Base-by-base conservation (phyloP, 2,329 filamentous ascomycete species). In the Periconia macrospinosa region DNA sequence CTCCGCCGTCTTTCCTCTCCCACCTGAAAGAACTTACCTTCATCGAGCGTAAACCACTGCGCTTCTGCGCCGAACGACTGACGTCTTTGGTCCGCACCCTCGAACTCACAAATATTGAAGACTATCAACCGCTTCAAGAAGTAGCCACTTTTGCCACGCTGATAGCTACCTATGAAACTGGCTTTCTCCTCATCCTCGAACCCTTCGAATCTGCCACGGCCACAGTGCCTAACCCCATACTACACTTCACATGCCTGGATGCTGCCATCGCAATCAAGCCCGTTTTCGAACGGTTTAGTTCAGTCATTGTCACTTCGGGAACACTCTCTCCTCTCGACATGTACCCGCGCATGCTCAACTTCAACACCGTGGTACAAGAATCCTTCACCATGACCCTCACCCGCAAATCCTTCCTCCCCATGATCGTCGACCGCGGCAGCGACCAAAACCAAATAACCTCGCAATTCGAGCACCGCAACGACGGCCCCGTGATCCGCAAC, bases 291-390 rank as follows among this genome's bases (percentile, higher is more conserved):
- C 88, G 94, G 48, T 99, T 99, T 74, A 92, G 91, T 73, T 97
- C 94, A 1, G 94, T 99, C 60, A 96, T 99, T 69, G 97, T 99
- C 71, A 99, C 94, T 0, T 97, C 94, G 0, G 94, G 94, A 58
- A 99, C 94, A 1, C 91, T 99, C 56, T 97, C 94, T 1, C 94
- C 94, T 0, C 78, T 99, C 3, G 95, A 99, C 71, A 99, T 99
- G 89, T 99, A 99, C 68, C 95, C 94, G 0, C 97, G 96, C 69
- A 99, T 99, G 92, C 86, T 99, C 23, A 89, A 91, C 49, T 99
- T 99, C 76, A 83, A 83, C 10, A 91, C 92, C 1, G 92, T 97
- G 0, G 89, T 97, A 2, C 92, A 97, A 70, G 92, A 99, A 73
- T 99, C 95, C 0, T 99, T 99, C 76, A 87, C 86, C 58, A 99